A percentile compares a stretch with the other conserved stretches of the same genome.
Conservation (phyloP, 139 green algal species). For the Monoraphidium neglectum region DNA sequence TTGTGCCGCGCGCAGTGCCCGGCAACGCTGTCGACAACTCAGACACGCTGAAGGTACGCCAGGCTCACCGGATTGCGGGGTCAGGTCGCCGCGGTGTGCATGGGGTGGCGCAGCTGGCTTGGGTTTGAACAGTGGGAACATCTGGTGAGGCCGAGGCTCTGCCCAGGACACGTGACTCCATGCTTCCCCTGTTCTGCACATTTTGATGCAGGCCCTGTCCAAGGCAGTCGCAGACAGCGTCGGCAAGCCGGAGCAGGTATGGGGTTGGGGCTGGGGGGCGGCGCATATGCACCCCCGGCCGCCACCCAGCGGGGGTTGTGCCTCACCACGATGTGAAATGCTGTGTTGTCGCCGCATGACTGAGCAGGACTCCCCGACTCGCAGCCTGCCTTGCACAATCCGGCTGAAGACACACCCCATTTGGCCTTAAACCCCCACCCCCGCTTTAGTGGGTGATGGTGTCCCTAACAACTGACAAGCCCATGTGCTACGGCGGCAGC, state of each 20-base stretch:
- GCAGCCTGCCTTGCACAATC: not conserved
- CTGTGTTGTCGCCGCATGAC: not conserved
- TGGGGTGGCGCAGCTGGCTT: no score
- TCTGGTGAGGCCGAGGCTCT: no score
- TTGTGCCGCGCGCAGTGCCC: slow-evolving; percentile 34
- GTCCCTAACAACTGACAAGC: slow-evolving; percentile 42
- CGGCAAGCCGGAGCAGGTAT: slow-evolving; percentile 57
- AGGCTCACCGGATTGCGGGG: no score
- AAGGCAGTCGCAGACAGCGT: slow-evolving; percentile 39
- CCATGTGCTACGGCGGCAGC: slow-evolving; percentile 27
- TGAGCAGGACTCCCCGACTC: not conserved
- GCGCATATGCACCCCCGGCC: not conserved
- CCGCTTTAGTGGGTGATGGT: slow-evolving; percentile 56
- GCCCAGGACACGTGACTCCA: no score
- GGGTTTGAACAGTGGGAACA: no score
- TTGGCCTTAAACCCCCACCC: not conserved
- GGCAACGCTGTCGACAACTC: slow-evolving; percentile 38
- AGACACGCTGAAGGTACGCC: slow-evolving; percentile 43
- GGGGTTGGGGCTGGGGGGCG: no score
- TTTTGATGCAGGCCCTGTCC: slow-evolving; percentile 39
- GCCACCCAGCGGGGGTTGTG: not conserved
- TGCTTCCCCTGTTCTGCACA: no score
- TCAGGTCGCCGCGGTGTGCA: no score
- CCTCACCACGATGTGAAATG: not conserved
- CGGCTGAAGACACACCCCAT: no score